Evolutionary conservation across 129 eudicot species (phyloP).

Genomic region (Flaveria trinervia): DNA sequence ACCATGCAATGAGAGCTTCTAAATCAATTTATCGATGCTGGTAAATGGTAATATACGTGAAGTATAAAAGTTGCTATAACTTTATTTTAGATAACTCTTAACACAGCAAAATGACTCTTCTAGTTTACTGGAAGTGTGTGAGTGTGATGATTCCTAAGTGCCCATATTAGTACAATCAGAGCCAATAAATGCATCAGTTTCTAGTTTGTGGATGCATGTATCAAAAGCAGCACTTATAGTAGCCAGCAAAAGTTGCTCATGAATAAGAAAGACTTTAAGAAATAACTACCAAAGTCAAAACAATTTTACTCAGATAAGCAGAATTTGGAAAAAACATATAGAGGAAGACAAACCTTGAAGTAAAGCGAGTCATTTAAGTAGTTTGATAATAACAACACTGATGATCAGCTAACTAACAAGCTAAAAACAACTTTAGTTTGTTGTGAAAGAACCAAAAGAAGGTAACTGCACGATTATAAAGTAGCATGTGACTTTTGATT

Average conservation of each 20-base stretch:
- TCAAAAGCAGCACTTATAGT: slow-evolving; percentile 1
- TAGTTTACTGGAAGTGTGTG: background rate
- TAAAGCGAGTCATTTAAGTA: background rate
- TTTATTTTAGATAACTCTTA: slow-evolving; percentile 6
- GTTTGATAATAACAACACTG: background rate
- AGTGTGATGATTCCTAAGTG: background rate
- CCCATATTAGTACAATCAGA: slow-evolving; percentile 13
- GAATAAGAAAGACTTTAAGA: background rate
- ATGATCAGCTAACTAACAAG: background rate
- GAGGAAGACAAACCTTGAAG: background rate
- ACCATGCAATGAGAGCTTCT: slow-evolving; percentile 1
- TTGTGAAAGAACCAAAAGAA: background rate
- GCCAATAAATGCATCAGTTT: slow-evolving; percentile 19
- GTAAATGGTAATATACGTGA: slow-evolving; percentile 3
- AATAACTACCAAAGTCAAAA: background rate
- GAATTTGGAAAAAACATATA: background rate
- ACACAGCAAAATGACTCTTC: slow-evolving; percentile 1
- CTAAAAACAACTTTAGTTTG: background rate
- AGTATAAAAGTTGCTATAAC: slow-evolving; percentile 21
- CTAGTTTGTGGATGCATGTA: slow-evolving; percentile 2
- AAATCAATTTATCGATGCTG: background rate
- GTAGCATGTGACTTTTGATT: background rate
- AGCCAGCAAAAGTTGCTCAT: slow-evolving; percentile 13
- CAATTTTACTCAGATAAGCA: background rate
- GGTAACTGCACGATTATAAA: background rate